Evolutionary conservation across 2,329 filamentous ascomycete species (phyloP).

Genomic region (Fusarium lyarnte): DNA sequence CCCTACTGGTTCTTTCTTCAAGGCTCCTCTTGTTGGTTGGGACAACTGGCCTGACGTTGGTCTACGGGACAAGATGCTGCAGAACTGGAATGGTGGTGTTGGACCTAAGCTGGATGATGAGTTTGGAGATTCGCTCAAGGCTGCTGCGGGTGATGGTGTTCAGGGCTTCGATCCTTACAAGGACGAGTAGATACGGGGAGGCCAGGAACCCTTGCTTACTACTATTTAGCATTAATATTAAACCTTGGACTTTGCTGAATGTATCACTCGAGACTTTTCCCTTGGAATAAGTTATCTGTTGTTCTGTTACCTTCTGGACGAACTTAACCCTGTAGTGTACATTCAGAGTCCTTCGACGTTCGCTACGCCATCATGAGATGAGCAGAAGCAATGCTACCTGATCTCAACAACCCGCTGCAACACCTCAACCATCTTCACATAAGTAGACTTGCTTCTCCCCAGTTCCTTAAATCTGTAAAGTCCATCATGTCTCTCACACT

Average conservation of each 20-base stretch:
- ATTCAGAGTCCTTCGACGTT: too few relatives aligned
- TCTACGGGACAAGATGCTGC: constrained; percentile 40
- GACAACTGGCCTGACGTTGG: constrained; percentile 41
- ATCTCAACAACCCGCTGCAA: constrained; percentile 3
- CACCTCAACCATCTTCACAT: not conserved
- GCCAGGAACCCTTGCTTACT: not conserved
- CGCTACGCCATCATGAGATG: not conserved
- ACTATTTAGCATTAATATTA: not conserved
- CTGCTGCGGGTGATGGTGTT: constrained; percentile 41
- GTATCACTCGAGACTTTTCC: not conserved
- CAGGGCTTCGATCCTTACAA: constrained; percentile 42
- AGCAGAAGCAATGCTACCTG: not conserved
- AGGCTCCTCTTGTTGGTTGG: constrained; percentile 43
- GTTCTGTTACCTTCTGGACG: not conserved
- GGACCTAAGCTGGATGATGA: constrained; percentile 45
- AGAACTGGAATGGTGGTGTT: constrained; percentile 42
- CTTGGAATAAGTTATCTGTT: too few relatives aligned
- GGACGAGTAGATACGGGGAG: constrained; percentile 17
- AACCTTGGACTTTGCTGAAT: not conserved
- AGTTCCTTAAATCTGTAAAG: not conserved
- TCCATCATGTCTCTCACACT: not conserved
- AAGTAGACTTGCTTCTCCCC: not conserved
- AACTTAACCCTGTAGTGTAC: not conserved
- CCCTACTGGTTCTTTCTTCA: constrained; percentile 38
- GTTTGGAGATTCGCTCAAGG: constrained; percentile 36